These are phyloP conservation scores for Tricholoma saponaceum DNA, from an alignment of 768 basidiomycete genomes.

Conservation along the genomic window DNA sequence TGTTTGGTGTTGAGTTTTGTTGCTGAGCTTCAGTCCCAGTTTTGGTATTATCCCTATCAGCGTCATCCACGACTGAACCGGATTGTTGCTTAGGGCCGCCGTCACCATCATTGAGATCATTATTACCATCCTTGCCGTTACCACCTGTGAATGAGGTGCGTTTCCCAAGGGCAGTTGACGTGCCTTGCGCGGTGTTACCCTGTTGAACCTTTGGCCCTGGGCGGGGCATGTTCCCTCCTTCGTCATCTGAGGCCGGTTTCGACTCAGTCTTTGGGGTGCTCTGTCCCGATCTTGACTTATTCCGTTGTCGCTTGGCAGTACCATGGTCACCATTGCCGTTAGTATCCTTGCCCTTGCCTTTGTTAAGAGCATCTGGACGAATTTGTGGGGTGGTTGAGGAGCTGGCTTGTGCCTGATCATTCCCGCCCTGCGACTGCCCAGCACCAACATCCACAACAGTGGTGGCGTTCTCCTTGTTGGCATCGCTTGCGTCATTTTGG, in stretches of 20 bases:
- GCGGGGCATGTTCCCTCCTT: neutral
- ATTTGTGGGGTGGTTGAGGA: neutral
- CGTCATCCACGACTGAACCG: neutral
- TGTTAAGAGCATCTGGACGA: neutral
- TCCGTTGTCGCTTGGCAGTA: neutral
- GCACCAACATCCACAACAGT: neutral
- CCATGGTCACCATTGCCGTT: neutral
- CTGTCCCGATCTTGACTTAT: neutral
- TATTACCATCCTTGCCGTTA: neutral
- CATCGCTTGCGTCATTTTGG: neutral
- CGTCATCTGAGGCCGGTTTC: neutral
- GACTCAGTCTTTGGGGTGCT: neutral
- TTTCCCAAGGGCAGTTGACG: neutral
- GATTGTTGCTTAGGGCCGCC: too few species aligned
- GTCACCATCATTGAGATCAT: neutral
- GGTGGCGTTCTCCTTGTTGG: neutral
- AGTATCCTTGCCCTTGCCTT: neutral
- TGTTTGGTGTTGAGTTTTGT: neutral
- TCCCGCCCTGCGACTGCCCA: neutral
- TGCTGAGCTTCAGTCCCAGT: neutral
- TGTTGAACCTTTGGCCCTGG: neutral
- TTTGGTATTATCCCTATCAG: neutral
- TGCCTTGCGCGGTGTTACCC: neutral
- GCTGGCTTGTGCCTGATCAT: neutral
- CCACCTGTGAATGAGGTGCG: neutral